These are phyloP conservation scores for Soucietia sequanensis DNA, from an alignment of 805 yeast genomes.

Conservation along the genomic window DNA sequence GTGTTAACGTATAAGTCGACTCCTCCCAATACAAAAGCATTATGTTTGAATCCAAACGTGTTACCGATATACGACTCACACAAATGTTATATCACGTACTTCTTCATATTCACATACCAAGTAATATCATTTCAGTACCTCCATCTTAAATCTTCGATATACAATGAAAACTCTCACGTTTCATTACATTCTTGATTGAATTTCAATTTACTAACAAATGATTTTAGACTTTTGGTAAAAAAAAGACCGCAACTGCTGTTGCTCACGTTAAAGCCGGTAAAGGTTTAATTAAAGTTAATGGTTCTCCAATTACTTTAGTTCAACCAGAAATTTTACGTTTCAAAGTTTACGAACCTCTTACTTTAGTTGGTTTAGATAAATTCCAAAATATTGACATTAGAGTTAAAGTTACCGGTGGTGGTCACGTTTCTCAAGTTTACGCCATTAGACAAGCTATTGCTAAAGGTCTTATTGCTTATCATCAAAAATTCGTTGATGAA, in stretches of 20 bases:
- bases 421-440: conserved; percentile 99
- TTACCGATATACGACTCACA: no score
- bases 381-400: conserved; percentile 98
- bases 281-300: conserved; percentile 99
- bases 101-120: neutral
- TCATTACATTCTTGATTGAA: neutral
- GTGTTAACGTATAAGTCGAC: no score
- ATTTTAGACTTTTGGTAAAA: conserved; percentile 95
- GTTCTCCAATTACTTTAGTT: conserved; percentile 98
- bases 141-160: no score
- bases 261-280: conserved; percentile 99
- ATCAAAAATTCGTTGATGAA: conserved; percentile 99
- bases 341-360: conserved; percentile 99
- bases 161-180: no score
- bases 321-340: conserved; percentile 99
- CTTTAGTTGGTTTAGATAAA: conserved; percentile 98
- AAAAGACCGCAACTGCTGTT: conserved; percentile 99
- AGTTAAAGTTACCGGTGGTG: conserved; percentile 99
- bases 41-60: no score
- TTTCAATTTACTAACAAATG: conserved; percentile 21
- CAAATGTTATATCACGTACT: no score
- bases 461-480: conserved; percentile 99
- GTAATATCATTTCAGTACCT: no score
- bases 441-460: conserved; percentile 99
- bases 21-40: no score